Percentiles rank a stretch among this genome's conserved stretches.
Evolutionary conservation across 1,139 yeast species (phyloP).

Genomic region (Pneumocystis canis): DNA sequence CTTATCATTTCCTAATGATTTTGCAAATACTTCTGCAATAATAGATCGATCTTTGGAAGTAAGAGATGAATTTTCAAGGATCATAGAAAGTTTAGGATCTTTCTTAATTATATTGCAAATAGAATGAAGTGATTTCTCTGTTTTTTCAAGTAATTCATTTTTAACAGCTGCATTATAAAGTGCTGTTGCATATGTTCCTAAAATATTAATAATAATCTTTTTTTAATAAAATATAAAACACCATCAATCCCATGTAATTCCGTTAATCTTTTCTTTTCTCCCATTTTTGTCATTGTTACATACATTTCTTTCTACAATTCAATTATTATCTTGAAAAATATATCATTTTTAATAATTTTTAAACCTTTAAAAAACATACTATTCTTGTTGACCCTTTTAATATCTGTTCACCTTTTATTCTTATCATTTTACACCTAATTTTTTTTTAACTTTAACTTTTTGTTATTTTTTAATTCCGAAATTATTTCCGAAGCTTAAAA

Average conservation of each 20-base stretch:
- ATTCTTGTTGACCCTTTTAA: not conserved
- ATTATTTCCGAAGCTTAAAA: not conserved
- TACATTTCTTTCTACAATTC: not conserved
- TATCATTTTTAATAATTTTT: not conserved
- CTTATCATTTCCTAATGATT: constrained; percentile 41
- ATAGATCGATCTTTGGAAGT: constrained; percentile 57
- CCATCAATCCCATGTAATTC: not conserved
- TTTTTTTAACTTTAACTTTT: not conserved
- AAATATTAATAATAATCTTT: not conserved
- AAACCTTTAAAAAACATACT: not conserved
- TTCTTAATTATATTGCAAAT: constrained; percentile 41
- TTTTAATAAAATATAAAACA: not conserved
- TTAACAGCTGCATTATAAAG: constrained; percentile 83
- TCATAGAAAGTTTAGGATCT: constrained; percentile 49
- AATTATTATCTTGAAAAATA: not conserved
- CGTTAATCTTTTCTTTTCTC: not conserved
- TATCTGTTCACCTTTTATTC: too few relatives aligned
- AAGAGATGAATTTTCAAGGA: constrained; percentile 73
- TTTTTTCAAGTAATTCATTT: constrained; percentile 59
- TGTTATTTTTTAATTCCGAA: not conserved
- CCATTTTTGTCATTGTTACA: not conserved
- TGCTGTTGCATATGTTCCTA: constrained; percentile 60
- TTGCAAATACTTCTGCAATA: constrained; percentile 47
- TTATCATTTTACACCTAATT: not conserved
- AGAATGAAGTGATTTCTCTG: constrained; percentile 51